Evolutionary conservation across 2,329 filamentous ascomycete genomes (phyloP).

Genomic region (Furcasterigmium sp.): DNA sequence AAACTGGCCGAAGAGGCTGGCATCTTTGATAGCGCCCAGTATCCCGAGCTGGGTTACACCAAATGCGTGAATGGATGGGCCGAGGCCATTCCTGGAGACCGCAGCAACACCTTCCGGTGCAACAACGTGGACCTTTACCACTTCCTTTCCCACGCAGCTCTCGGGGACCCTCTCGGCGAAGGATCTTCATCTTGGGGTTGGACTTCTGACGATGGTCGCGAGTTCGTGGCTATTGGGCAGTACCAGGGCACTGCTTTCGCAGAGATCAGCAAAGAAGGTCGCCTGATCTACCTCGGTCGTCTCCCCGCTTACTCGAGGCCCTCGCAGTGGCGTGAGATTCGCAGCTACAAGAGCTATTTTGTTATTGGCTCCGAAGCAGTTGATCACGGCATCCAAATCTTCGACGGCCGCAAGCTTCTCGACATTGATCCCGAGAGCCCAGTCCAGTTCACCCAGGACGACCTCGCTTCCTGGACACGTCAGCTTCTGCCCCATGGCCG

Average conservation of each 20-base stretch:
- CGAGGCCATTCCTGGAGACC: slow-evolving; percentile 30
- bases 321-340: slow-evolving; percentile 27
- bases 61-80: slow-evolving; percentile 33
- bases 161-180: slow-evolving; percentile 31
- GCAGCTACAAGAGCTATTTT: slow-evolving; percentile 21
- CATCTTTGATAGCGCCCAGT: slow-evolving; percentile 25
- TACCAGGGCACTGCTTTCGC: slow-evolving; percentile 36
- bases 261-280: slow-evolving; percentile 31
- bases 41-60: slow-evolving; percentile 11
- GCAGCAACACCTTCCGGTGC: slow-evolving; percentile 36
- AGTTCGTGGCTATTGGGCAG: slow-evolving; percentile 35
- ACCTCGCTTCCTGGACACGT: slow-evolving; percentile 22
- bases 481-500: slow-evolving; percentile 25
- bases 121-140: slow-evolving; percentile 45
- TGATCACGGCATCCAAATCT: slow-evolving; percentile 51
- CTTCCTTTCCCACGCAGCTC: slow-evolving; percentile 43
- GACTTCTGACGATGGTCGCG: slow-evolving; percentile 32
- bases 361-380: slow-evolving; percentile 30
- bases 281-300: slow-evolving; percentile 34
- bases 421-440: slow-evolving; percentile 30
- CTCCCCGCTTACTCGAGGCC: slow-evolving; percentile 27
- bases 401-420: slow-evolving; percentile 22
- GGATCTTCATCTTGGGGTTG: slow-evolving; percentile 29
- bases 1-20: slow-evolving; percentile 24
- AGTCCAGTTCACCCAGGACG: slow-evolving; percentile 19